Percentiles rank a stretch among this genome's conserved stretches.
Conservation (phyloP, 495 filamentous ascomycete genomes). For the Aspergillus sclerotiicarbonarius region DNA sequence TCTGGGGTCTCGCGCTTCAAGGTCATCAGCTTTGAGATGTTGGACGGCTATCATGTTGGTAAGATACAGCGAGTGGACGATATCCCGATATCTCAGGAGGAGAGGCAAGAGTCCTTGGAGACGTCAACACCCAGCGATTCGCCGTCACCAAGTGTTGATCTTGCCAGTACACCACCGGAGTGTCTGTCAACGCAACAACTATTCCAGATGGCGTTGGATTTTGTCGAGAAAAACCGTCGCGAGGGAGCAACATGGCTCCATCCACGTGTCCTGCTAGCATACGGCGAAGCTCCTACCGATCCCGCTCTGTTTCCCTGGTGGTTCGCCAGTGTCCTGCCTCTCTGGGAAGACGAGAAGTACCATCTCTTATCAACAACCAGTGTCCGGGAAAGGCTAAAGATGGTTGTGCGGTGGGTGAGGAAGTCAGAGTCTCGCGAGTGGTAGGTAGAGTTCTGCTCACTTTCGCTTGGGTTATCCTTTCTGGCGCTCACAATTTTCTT, state of each 20-base stretch:
- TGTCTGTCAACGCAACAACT: slow-evolving; percentile 68
- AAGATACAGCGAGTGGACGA: slow-evolving; percentile 74
- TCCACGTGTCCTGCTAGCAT: slow-evolving; percentile 64
- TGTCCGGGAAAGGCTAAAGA: slow-evolving; percentile 77
- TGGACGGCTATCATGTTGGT: slow-evolving; percentile 77
- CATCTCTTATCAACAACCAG: slow-evolving; percentile 65
- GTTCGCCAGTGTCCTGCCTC: slow-evolving; percentile 80
- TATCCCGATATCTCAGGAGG: slow-evolving; percentile 76
- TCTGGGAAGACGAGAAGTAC: slow-evolving; percentile 77
- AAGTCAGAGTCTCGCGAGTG: slow-evolving; percentile 68
- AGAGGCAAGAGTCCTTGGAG: slow-evolving; percentile 66
- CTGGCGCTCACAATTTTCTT: slow-evolving; percentile 17
- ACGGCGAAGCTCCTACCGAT: slow-evolving; percentile 73
- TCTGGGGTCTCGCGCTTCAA: slow-evolving; percentile 73
- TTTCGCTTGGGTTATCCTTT: slow-evolving; percentile 3
- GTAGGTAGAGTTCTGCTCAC: slow-evolving; percentile 49
- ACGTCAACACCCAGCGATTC: slow-evolving; percentile 29
- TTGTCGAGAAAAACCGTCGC: slow-evolving; percentile 63
- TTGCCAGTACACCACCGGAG: slow-evolving; percentile 44
- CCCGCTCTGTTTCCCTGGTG: slow-evolving; percentile 82
- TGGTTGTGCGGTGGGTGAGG: slow-evolving; percentile 71
- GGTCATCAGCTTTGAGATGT: slow-evolving; percentile 57
- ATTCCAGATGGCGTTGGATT: slow-evolving; percentile 60
- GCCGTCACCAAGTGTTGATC: slow-evolving; percentile 15
- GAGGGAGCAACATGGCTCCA: slow-evolving; percentile 72